Evolutionary conservation across 352 stramenopile genomes (phyloP).

Genomic region (Globisporangium ultimum): DNA sequence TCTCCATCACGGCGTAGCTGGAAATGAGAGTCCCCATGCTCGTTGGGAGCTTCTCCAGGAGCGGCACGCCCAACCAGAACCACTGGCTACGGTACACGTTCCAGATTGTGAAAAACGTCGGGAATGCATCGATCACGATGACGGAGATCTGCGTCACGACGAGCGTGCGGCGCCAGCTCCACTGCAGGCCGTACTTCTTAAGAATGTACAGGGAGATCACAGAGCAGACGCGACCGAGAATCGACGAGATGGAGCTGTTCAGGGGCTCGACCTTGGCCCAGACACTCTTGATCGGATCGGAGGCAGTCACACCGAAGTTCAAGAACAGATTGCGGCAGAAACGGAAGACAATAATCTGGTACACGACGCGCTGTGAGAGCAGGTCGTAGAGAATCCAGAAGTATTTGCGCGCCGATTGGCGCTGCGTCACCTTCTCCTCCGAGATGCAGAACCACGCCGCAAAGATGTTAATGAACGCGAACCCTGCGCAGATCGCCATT

Average conservation of each 20-base stretch:
- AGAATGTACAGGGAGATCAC: slow-evolving; percentile 13
- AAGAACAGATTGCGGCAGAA: slow-evolving; percentile 18
- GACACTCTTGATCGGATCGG: slow-evolving; percentile 11
- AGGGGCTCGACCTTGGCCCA: slow-evolving; percentile 16
- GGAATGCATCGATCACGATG: slow-evolving; percentile 18
- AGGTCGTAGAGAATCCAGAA: slow-evolving; percentile 14
- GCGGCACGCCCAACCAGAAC: slow-evolving; percentile 18
- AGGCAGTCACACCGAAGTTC: slow-evolving; percentile 13
- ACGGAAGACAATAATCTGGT: slow-evolving; percentile 20
- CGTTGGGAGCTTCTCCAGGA: slow-evolving; percentile 19
- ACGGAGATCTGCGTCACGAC: slow-evolving; percentile 14
- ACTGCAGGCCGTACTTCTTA: slow-evolving; percentile 21
- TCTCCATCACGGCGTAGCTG: slow-evolving; percentile 19
- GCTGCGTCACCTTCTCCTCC: slow-evolving; percentile 6
- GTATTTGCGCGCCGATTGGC: slow-evolving; percentile 7
- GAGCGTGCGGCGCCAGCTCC: slow-evolving; percentile 18
- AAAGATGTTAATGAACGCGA: slow-evolving; percentile 14
- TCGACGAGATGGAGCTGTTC: slow-evolving; percentile 13
- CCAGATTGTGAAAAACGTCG: slow-evolving; percentile 17
- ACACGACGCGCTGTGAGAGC: slow-evolving; percentile 14
- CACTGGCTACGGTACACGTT: slow-evolving; percentile 20
- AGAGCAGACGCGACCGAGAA: slow-evolving; percentile 12
- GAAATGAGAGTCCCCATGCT: slow-evolving; percentile 18
- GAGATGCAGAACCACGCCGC: slow-evolving; percentile 17
- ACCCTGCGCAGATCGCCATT: slow-evolving; percentile 12